A percentile compares a stretch with the other conserved stretches of the same genome.
phyloP scores from a whole-genome alignment of 1,139 yeast species.

The Debaryomycetaceae sp. region DNA sequence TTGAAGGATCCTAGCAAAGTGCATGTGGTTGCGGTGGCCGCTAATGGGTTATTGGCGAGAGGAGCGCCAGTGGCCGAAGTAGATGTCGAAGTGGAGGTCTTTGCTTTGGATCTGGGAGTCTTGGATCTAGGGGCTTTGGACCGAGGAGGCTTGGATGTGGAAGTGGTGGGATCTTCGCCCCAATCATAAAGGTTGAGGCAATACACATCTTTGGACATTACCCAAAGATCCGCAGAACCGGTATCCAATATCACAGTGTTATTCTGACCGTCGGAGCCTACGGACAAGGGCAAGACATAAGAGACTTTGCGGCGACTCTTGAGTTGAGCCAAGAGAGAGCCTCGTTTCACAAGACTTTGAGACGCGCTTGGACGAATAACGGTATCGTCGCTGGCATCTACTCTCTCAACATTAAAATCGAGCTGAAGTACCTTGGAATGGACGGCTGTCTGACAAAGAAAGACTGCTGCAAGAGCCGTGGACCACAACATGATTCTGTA shows the following conservation, averaged over 20 bases:
- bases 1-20: neutral
- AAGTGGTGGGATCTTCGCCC: too few species aligned
- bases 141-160: too few species aligned
- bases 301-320: neutral
- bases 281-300: neutral
- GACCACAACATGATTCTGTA: too few species aligned
- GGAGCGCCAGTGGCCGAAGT: neutral
- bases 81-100: neutral
- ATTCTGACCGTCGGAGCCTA: neutral
- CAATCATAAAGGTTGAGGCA: too few species aligned
- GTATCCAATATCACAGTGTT: neutral
- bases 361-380: too few species aligned
- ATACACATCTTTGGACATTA: neutral
- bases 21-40: slow-evolving; percentile 2
- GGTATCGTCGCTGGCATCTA: neutral
- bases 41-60: too few species aligned
- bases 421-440: too few species aligned
- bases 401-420: neutral
- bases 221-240: slow-evolving; percentile 1
- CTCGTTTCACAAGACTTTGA: too few species aligned
- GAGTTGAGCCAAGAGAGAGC: neutral
- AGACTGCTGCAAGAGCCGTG: too few species aligned
- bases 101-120: too few species aligned
- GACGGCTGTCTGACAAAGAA: too few species aligned
- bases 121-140: too few species aligned